Conservation (phyloP, 2,329 filamentous ascomycete genomes). For the Botrytis deweyae region DNA sequence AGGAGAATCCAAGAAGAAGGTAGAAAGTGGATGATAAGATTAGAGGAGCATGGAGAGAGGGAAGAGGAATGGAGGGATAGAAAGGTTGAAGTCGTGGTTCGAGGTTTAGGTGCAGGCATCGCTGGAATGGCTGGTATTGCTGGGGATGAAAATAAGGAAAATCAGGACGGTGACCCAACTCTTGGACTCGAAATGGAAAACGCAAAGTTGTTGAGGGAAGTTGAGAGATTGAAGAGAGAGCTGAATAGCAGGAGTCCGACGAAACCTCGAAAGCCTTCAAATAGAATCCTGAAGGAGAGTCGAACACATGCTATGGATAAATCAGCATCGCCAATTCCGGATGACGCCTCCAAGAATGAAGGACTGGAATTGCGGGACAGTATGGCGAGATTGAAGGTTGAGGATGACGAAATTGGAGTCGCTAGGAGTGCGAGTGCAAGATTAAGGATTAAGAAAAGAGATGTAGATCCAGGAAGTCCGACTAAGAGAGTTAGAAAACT, state of each 20-base stretch:
- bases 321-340: slow-evolving; percentile 9
- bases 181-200: slow-evolving; percentile 71
- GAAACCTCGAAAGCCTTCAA: slow-evolving; percentile 24
- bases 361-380: slow-evolving; percentile 14
- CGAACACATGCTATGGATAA: slow-evolving; percentile 6
- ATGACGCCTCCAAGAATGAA: slow-evolving; percentile 21
- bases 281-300: slow-evolving; percentile 11
- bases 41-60: slow-evolving; percentile 75
- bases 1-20: slow-evolving; percentile 70
- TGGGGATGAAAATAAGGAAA: slow-evolving; percentile 54
- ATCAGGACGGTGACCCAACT: slow-evolving; percentile 48
- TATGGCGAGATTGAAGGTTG: slow-evolving; percentile 5
- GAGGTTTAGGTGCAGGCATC: slow-evolving; percentile 44
- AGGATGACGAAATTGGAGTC: slow-evolving; percentile 3
- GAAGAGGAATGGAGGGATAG: slow-evolving; percentile 83
- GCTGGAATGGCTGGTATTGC: slow-evolving; percentile 21
- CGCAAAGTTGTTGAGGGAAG: slow-evolving; percentile 63
- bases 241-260: slow-evolving; percentile 51
- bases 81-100: slow-evolving; percentile 74
- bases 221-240: slow-evolving; percentile 65
- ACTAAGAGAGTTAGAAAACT: slow-evolving; percentile 37
- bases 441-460: slow-evolving; percentile 6
- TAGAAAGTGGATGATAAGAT: slow-evolving; percentile 74
- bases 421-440: neutral
- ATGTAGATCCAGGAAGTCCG: slow-evolving; percentile 24